Base-by-base conservation (phyloP, 805 yeast genomes). In the Lipomyces starkeyi region DNA sequence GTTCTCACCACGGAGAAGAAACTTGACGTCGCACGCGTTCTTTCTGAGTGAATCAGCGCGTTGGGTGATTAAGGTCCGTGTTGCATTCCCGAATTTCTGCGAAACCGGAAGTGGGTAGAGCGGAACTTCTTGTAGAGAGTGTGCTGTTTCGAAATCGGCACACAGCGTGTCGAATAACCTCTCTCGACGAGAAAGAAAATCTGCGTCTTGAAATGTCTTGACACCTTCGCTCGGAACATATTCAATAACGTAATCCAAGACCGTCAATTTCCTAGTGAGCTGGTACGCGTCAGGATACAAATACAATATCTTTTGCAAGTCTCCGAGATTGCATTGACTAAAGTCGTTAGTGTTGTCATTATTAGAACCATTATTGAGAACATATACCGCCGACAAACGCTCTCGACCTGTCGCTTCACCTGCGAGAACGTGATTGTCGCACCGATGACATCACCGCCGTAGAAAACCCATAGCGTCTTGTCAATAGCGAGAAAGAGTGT, bases 401-500 rank as follows among this genome's bases (percentile, higher is more conserved):
- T 7, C 49, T 57, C 60, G 60, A 57, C 60, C 7, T 40, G 37
- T 57, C 34, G 29, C 43, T 40, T 34, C 37, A 57, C 27, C 17
- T 32, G 22, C 35, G 60, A 57, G 13, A 57, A 57, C 57, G 49
- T 11, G n/a, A 57, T 22, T 17, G 60, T 57, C 6, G 43, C 60
- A 11, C 60, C 43, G 11, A 20, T 13, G 5, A 25, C 17, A 17
- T 57, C 60, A 35, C 29, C 27, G 34, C 60, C 60, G 49, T 57
- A 40, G 49, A 20, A 57, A 22, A 57, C 34, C 60, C 60, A 57
- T 29, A 57, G 11, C 29, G 29, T 32, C 25, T 40, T 34, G 37
- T 57, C 60, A 14, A 57, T 57, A 20, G 49, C 20, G n/a, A 27
- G 29, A 40, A 57, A 57, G 25, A 57, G 22, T n/a, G 37, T 57